Evolutionary conservation across 2,329 filamentous ascomycete species (phyloP).

Genomic region (Albifimbria verrucaria): DNA sequence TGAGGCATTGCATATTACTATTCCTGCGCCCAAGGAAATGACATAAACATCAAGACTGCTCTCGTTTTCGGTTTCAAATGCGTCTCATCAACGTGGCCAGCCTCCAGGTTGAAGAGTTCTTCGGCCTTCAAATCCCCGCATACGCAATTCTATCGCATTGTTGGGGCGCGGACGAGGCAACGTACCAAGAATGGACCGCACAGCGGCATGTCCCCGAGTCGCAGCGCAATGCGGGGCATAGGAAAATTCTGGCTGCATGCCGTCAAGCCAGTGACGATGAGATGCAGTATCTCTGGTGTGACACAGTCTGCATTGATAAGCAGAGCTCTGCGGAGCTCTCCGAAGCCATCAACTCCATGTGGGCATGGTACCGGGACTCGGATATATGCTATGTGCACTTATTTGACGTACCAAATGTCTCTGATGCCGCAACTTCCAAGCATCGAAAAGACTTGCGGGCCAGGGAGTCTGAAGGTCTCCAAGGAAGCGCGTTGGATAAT

Average conservation of each 20-base stretch:
- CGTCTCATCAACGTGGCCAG: background rate
- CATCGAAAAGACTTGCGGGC: too few relatives aligned
- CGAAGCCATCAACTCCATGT: too few relatives aligned
- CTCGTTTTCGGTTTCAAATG: too few relatives aligned
- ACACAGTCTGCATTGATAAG: constrained; percentile 2
- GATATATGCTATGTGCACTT: constrained; percentile 20
- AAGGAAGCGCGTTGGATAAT: too few relatives aligned
- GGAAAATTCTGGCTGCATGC: too few relatives aligned
- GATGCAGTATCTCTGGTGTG: constrained; percentile 6
- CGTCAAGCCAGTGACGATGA: background rate
- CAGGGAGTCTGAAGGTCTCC: too few relatives aligned
- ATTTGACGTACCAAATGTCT: constrained; percentile 12
- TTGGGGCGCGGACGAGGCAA: background rate
- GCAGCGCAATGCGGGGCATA: too few relatives aligned
- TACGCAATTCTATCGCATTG: background rate
- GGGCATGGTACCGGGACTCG: constrained; percentile 16
- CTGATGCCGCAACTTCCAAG: background rate
- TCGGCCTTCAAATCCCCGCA: background rate
- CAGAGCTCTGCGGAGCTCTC: constrained; percentile 19
- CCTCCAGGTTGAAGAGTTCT: background rate
- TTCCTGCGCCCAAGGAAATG: too few relatives aligned
- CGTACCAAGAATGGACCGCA: background rate
- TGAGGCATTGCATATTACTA: too few relatives aligned
- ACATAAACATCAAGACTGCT: too few relatives aligned
- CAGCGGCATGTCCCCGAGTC: too few relatives aligned